Evolutionary conservation across 177 flowering plant species (phyloP), one percentile per base, ranked within the genome.

Genomic region (Vitis hybrid): DNA sequence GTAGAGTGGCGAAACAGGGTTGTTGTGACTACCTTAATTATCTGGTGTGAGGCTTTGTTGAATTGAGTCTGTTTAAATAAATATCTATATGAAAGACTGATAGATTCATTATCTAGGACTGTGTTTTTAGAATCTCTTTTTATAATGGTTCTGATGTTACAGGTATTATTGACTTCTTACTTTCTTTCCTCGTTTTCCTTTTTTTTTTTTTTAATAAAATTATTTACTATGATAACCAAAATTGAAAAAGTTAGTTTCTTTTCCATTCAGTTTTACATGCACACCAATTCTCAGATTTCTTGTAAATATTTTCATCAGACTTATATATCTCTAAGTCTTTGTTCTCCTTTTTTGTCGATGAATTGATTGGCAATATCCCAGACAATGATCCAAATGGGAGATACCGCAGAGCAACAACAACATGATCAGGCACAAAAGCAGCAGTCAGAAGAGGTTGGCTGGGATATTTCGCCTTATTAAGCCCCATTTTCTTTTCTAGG

Each of bases 391-490:
- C 70, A 60, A 52, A 31, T 51, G 56, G 60, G 2, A 51, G 52
- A 51, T 51, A 29, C 70, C 11, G 52, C 7, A 31, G 63, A 50
- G 29, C 51, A 33, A 31, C 70, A 60, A 19, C 52, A 60, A 14
- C 55, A 39, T 33, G 53, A 33, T 66, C 60, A 51, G 22, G 9
- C 19, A 50, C 59, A 26, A 39, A 39, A 50, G 49, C 60, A 63
- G 33, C 21, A 64, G 69, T 14, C 45, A 11, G 53, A 56, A 67
- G 70, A 67, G 70, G 70, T 67, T 67, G 49, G 62, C 45, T 56
- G 11, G 51, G 10, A 21, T 11, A 11, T 51, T 5, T 51, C 9
- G 13, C 15, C 52, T 48, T 22, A 58, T 59, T n/a, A 45, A 50
- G 9, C 45, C 7, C 2, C 63, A 8, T 58, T 68, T 33, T 12